phyloP scores from a whole-genome alignment of 1,284 basidiomycete genomes.

The Gymnopus androsaceus region DNA sequence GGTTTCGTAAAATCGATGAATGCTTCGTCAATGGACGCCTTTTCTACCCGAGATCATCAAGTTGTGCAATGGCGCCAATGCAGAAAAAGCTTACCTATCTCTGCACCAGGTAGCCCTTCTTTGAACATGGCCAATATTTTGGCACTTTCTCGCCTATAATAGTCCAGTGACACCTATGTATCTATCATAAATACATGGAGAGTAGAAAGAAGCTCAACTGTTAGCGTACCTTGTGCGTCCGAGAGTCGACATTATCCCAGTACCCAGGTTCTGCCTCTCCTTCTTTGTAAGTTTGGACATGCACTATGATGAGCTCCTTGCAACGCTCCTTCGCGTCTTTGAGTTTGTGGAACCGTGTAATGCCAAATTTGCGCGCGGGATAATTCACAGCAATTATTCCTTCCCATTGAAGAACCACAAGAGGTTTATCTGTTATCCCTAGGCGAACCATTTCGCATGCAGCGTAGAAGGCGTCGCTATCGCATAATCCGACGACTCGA shows the following conservation, averaged over 20 bases:
- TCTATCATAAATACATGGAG: not conserved
- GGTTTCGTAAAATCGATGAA: constrained; percentile 88
- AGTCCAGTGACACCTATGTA: constrained; percentile 86
- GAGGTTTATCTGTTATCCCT: constrained; percentile 69
- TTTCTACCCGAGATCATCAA: constrained; percentile 49
- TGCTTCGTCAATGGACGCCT: constrained; percentile 82
- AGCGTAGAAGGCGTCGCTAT: constrained; percentile 93
- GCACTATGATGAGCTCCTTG: constrained; percentile 82
- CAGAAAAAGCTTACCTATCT: constrained; percentile 54
- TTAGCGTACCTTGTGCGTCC: constrained; percentile 87
- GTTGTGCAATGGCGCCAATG: not conserved
- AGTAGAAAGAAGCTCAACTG: not conserved
- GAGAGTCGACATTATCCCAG: constrained; percentile 82
- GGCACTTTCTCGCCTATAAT: constrained; percentile 87
- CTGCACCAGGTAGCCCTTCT: constrained; percentile 70
- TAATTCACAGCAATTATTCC: constrained; percentile 93
- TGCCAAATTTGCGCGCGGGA: constrained; percentile 86
- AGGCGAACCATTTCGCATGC: constrained; percentile 89
- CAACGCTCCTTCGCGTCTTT: constrained; percentile 85
- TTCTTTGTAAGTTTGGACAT: constrained; percentile 94
- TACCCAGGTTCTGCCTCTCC: constrained; percentile 89
- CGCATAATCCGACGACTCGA: constrained; percentile 85
- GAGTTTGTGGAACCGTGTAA: constrained; percentile 81
- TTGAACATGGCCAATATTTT: constrained; percentile 90
- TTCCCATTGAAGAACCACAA: constrained; percentile 95